Conservation (phyloP, 2,329 filamentous ascomycete species). For the Elsinoe perseae region DNA sequence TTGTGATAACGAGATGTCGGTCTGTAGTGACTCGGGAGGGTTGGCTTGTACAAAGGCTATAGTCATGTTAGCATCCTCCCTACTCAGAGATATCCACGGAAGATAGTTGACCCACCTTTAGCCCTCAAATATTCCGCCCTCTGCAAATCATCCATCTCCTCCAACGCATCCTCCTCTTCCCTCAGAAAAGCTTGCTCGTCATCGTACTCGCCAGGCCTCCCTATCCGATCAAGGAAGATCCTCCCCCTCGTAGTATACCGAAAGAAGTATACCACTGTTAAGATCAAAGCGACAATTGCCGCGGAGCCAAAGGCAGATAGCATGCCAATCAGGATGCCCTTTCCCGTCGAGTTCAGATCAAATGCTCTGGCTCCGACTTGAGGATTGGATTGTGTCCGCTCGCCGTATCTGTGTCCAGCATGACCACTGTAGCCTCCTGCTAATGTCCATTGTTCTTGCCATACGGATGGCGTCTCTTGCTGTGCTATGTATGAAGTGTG, state of each 20-base stretch:
- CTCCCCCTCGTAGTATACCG: constrained; percentile 79
- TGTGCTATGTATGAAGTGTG: constrained; percentile 16
- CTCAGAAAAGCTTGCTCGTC: constrained; percentile 91
- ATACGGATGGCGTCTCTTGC: constrained; percentile 13
- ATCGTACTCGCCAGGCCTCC: constrained; percentile 90
- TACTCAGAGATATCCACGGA: neutral
- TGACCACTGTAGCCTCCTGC: neutral
- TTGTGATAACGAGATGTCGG: constrained; percentile 94
- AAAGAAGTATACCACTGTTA: constrained; percentile 85
- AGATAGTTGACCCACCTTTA: constrained; percentile 59
- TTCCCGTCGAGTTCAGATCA: constrained; percentile 47
- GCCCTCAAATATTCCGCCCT: constrained; percentile 85
- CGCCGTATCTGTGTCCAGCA: neutral
- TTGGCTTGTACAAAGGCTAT: constrained; percentile 89
- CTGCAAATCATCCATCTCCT: constrained; percentile 90
- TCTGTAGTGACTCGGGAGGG: constrained; percentile 88
- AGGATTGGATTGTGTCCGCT: neutral
- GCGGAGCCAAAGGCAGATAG: constrained; percentile 91
- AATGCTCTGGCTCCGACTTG: neutral
- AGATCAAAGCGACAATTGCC: constrained; percentile 69
- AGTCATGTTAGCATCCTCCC: constrained; percentile 23
- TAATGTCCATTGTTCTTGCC: constrained; percentile 15
- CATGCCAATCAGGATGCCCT: constrained; percentile 88
- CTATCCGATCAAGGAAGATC: constrained; percentile 88
- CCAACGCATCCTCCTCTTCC: constrained; percentile 91